Evolutionary conservation across 2,329 filamentous ascomycete species (phyloP).

Genomic region (Botrytis medusae): DNA sequence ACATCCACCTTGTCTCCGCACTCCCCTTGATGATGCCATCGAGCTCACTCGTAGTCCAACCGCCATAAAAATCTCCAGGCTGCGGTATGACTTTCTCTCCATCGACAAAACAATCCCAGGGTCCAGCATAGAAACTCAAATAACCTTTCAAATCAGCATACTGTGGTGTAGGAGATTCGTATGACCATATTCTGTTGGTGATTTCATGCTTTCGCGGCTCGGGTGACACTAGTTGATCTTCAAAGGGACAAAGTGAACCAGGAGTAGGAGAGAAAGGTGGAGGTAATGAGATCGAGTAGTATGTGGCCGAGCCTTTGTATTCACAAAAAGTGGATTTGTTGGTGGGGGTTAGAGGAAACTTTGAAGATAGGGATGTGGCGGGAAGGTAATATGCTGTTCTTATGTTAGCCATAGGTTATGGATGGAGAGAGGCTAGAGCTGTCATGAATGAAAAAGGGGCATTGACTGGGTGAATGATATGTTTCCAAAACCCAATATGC

Average conservation of each 20-base stretch:
- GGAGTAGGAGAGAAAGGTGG: constrained; percentile 29
- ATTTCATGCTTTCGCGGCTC: constrained; percentile 41
- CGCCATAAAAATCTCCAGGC: constrained; percentile 63
- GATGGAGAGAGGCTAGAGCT: background rate
- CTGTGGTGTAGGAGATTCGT: constrained; percentile 52
- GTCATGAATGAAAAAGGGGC: background rate
- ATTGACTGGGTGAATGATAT: constrained; percentile 58
- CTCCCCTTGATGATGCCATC: constrained; percentile 51
- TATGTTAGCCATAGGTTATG: constrained; percentile 21
- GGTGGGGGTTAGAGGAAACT: constrained; percentile 48
- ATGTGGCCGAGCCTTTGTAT: constrained; percentile 61
- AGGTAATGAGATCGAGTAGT: constrained; percentile 51
- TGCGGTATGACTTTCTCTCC: constrained; percentile 59
- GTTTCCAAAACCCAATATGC: constrained; percentile 64
- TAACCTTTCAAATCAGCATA: constrained; percentile 56
- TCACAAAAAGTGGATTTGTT: constrained; percentile 53
- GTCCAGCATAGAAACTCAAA: constrained; percentile 59
- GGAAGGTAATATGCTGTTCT: constrained; percentile 59
- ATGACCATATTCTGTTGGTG: constrained; percentile 58
- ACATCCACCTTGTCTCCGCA: constrained; percentile 34
- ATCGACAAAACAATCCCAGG: constrained; percentile 63
- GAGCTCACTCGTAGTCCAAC: constrained; percentile 62
- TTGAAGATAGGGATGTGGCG: constrained; percentile 46
- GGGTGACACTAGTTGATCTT: background rate
- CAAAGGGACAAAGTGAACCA: background rate